Conservation (phyloP, 1,284 basidiomycete species). For the Heliocybe sulcata region DNA sequence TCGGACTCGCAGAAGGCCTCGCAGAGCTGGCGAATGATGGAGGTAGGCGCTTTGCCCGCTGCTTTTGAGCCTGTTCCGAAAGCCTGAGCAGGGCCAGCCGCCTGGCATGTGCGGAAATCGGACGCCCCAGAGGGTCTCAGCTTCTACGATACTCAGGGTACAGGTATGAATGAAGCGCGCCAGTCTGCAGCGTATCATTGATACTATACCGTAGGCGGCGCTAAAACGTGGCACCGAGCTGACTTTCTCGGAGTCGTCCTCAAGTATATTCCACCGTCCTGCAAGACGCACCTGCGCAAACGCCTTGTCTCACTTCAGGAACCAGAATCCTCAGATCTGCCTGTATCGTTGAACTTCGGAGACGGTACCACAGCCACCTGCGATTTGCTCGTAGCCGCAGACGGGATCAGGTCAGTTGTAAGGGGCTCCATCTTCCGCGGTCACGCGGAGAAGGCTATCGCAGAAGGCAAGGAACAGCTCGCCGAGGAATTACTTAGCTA, state of each 20-base stretch:
- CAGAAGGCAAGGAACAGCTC: conserved; percentile 7
- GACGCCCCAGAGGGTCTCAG: conserved; percentile 15
- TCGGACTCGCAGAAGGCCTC: conserved; percentile 16
- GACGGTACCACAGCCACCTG: conserved; percentile 35
- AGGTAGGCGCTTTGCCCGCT: background rate
- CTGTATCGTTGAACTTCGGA: conserved; percentile 31
- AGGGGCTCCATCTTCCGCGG: conserved; percentile 18
- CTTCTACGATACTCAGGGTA: conserved; percentile 13
- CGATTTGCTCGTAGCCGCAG: conserved; percentile 43
- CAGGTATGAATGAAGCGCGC: conserved; percentile 9
- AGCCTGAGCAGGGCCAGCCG: conserved; percentile 8
- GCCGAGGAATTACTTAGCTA: background rate
- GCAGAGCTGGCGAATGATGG: background rate
- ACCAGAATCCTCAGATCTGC: conserved; percentile 4
- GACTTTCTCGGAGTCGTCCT: conserved; percentile 16
- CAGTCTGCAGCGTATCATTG: background rate
- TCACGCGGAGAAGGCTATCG: conserved; percentile 11
- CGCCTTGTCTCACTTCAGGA: conserved; percentile 13
- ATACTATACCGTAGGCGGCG: conserved; percentile 10
- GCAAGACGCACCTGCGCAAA: conserved; percentile 14
- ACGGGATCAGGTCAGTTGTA: conserved; percentile 31
- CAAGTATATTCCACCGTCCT: conserved; percentile 12
- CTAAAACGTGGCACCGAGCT: conserved; percentile 18
- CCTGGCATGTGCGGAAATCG: conserved; percentile 18
- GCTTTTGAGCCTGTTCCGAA: background rate